phyloP scores from a whole-genome alignment of 176 grass and related monocot genomes.

The Calamus simplicifolius region DNA sequence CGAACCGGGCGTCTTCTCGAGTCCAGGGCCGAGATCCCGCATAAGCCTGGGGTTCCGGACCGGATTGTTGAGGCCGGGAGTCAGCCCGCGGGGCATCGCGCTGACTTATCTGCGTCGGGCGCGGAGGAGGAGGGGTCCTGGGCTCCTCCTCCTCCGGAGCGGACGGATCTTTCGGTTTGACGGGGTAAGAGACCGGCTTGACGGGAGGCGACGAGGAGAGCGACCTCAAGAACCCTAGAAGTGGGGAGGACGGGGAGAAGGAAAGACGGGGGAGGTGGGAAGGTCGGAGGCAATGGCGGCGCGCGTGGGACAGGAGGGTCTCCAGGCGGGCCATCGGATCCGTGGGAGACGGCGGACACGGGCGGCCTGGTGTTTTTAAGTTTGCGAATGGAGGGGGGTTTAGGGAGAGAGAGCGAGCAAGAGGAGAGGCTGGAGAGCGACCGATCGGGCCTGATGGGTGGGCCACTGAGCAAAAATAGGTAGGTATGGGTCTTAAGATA shows the following conservation, averaged over 20 bases:
- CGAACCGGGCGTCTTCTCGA: conserved; percentile 53
- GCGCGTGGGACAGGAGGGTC: conserved; percentile 34
- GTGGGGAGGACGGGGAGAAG: conserved; percentile 29
- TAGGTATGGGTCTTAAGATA: too few relatives aligned
- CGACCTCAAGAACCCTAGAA: conserved; percentile 2
- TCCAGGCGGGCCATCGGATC: conserved; percentile 58
- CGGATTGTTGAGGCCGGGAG: too few relatives aligned
- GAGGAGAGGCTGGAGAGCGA: too few relatives aligned
- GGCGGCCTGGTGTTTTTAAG: too few relatives aligned
- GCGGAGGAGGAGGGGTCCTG: not conserved
- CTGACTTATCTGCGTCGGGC: not conserved
- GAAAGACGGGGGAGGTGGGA: conserved; percentile 25
- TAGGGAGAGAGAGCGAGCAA: too few relatives aligned
- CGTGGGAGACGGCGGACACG: conserved; percentile 22
- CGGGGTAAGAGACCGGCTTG: conserved; percentile 63
- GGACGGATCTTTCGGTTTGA: conserved; percentile 35
- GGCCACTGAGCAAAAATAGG: too few relatives aligned
- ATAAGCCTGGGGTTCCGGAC: not conserved
- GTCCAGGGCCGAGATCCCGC: conserved; percentile 35
- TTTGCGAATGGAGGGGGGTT: too few relatives aligned
- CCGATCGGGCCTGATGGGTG: too few relatives aligned
- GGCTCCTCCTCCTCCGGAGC: conserved; percentile 17
- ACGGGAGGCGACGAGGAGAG: conserved; percentile 28
- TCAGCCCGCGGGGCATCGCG: not conserved
- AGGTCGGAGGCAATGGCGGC: conserved; percentile 10